Evolutionary conservation across 495 filamentous ascomycete species (phyloP), one percentile per base, ranked within the genome.

Genomic region (Apodospora peruviana): DNA sequence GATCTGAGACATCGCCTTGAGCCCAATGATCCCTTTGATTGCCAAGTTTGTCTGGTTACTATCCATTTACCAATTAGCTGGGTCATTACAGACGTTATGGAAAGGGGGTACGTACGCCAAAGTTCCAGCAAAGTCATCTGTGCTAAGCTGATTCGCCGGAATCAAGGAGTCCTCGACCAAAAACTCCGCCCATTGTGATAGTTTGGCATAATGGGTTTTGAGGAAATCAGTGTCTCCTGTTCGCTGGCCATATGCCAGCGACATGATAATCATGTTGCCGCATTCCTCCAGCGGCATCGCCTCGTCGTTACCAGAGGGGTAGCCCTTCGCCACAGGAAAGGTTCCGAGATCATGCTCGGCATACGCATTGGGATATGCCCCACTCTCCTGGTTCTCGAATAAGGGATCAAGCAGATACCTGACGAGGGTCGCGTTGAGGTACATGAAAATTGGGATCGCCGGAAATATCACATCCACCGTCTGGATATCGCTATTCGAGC

Each of bases 401-500:
- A 96, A 59, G 0, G 91, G 91, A 63, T 96, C 88, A 4, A 97
- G 76, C 20, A 95, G 66, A 61, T 94, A 94, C n/a, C 85, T 83
- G 49, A 90, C 68, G 73, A 90, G 84, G 1, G 81, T 69, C 1
- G 90, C 88, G 65, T 94, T 91, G 35, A 87, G 85, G 63, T 96
- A 96, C 19, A 94, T 56, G 69, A 95, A 90, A 70, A 95, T 87
- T 2, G 91, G 88, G 58, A 85, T 90, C 0, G 88, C 77, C 0
- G 91, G 91, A 74, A 94, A 97, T 54, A 97, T 91, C 60, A 97
- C 90, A 71, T 97, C 91, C 38, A 97, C 90, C 0, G 91, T 97
- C 64, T 96, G 88, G 61, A 84, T 85, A 60, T 96, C 95, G 25
- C 91, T 91, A 64, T 95, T 87, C 0, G 87, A 93, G 45, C 87